Base-by-base conservation (phyloP, 495 filamentous ascomycete species). In the Aspergillus mulundensis region DNA sequence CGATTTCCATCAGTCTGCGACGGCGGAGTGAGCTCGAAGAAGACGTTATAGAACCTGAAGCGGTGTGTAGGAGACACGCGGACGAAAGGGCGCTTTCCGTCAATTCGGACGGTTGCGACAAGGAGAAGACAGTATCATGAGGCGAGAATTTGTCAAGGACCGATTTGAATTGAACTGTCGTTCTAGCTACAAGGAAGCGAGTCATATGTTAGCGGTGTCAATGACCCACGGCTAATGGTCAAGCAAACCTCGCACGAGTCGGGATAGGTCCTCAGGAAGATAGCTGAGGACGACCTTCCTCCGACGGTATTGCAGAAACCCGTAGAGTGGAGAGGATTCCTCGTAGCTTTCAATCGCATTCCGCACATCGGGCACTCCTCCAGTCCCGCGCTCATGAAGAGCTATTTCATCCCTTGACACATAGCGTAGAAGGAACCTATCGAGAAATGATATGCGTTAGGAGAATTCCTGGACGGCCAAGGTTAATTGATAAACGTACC, bases 401-500 rank as follows among this genome's bases (percentile, higher is more conserved):
- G 89, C 85, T 18, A 97, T 82, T 62, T 92, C 90, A 76, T 97
- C 94, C 65, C 94, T 86, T 57, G 88, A 86, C 42, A 81, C 78
- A 68, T 98, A 98, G 65, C 94, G 92, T 55, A 97, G 84, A 54
- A 97, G 83, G 70, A 98, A 91, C 94, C 94, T 97, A 59, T 47
- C 56, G 12, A 39, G 14, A 48, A 48, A 28, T 28, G 56, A 54
- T 28, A 34, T 36, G 16, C 41, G 53, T 50, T 42, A 50, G 45
- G 11, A 41, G 21, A 32, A 30, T 6, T 19, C 24, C 21, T 42
- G 38, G 50, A 21, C n/a, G n/a, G n/a, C n/a, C n/a, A 36, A 32
- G 20, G 25, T 24, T 39, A 25, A 12, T 12, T n/a, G 34, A 44
- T 45, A 20, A 43, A 81, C 91, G 74, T 78, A 98, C 94, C 94